Evolutionary conservation across 495 filamentous ascomycete genomes (phyloP).

Genomic region (Neurospora sp.): DNA sequence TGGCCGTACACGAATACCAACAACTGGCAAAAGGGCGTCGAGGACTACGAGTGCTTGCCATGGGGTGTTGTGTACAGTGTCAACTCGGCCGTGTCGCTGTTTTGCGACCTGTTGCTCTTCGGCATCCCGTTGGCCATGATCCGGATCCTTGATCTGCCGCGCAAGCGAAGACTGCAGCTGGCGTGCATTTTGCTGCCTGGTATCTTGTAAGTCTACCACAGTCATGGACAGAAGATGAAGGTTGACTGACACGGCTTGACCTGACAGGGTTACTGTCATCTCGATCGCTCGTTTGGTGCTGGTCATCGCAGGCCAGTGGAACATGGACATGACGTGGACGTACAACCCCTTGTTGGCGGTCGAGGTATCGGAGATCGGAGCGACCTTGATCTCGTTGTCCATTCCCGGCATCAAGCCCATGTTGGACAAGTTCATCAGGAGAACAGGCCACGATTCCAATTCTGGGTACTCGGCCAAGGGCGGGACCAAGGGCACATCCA

Average conservation of each 20-base stretch:
- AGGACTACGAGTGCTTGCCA: constrained; percentile 26
- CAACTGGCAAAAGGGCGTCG: constrained; percentile 25
- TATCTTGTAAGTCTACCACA: constrained; percentile 27
- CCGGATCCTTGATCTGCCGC: constrained; percentile 25
- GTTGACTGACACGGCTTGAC: not conserved
- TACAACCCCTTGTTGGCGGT: constrained; percentile 37
- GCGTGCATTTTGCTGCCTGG: constrained; percentile 35
- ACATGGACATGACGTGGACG: constrained; percentile 31
- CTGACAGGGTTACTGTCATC: constrained; percentile 30
- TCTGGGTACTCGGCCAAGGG: not conserved
- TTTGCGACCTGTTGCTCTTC: constrained; percentile 37
- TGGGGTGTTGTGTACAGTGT: constrained; percentile 38
- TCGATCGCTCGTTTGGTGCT: constrained; percentile 34
- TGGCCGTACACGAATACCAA: constrained; percentile 25
- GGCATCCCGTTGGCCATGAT: constrained; percentile 34
- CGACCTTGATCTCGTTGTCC: constrained; percentile 36
- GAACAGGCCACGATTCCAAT: not conserved
- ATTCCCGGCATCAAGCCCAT: constrained; percentile 36
- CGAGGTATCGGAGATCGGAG: constrained; percentile 35
- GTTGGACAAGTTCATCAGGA: constrained; percentile 18
- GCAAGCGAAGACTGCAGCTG: constrained; percentile 28
- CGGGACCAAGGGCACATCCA: not conserved
- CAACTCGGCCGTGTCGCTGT: constrained; percentile 32
- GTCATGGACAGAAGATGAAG: not conserved
- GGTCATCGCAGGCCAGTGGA: constrained; percentile 32